Percentiles rank a stretch among this genome's conserved stretches.
phyloP scores from a whole-genome alignment of 2,329 filamentous ascomycete species.

The Sporothrix luriei region DNA sequence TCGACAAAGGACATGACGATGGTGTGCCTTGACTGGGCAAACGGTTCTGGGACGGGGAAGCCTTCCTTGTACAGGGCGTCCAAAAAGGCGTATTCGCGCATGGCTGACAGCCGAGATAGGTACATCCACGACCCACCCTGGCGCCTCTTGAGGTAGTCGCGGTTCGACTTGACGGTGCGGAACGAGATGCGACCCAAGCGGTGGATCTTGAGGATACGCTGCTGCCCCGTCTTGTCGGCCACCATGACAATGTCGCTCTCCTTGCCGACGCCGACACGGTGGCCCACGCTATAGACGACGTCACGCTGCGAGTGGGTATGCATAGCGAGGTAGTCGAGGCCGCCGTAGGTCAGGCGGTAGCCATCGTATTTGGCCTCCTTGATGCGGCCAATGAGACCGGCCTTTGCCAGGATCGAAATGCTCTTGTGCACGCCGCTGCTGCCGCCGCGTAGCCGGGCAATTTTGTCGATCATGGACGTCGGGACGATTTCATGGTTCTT shows the following conservation, averaged over 20 bases:
- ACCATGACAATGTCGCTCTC: conserved; percentile 97
- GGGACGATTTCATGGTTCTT: conserved; percentile 98
- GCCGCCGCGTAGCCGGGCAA: conserved; percentile 78
- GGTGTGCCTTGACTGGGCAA: conserved; percentile 89
- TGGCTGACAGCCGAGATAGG: conserved; percentile 85
- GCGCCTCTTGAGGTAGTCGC: conserved; percentile 84
- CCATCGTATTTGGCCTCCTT: conserved; percentile 98
- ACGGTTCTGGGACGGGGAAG: conserved; percentile 84
- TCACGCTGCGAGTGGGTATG: conserved; percentile 82
- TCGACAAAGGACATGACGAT: conserved; percentile 95
- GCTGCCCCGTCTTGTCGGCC: conserved; percentile 73
- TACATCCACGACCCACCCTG: conserved; percentile 92
- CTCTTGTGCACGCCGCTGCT: conserved; percentile 77
- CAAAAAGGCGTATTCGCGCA: conserved; percentile 97
- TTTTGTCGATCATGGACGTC: conserved; percentile 80
- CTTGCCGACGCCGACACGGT: conserved; percentile 93
- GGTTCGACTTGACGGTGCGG: conserved; percentile 91
- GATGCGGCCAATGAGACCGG: conserved; percentile 84
- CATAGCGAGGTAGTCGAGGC: conserved; percentile 94
- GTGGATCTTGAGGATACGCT: conserved; percentile 92
- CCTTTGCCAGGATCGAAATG: conserved; percentile 90
- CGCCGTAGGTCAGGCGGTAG: conserved; percentile 94
- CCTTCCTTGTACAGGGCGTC: conserved; percentile 78
- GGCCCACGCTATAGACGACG: conserved; percentile 87
- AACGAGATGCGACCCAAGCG: conserved; percentile 94